phyloP scores from a whole-genome alignment of 139 green algal genomes.

The Haematococcus lacustris region DNA sequence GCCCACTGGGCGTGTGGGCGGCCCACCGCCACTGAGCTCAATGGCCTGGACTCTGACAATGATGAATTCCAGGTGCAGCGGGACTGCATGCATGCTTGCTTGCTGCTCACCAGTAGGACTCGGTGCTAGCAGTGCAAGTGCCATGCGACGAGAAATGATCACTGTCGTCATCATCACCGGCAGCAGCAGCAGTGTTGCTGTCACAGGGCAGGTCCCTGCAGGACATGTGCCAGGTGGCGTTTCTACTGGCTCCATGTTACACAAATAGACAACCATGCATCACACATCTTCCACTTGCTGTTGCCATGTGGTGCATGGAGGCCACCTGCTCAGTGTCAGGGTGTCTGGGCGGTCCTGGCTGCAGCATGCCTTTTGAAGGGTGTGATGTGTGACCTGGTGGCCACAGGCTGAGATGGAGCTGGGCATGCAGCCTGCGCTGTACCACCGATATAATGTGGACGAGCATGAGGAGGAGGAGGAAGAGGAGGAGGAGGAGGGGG shows the following conservation, averaged over 20 bases:
- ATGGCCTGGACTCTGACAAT: constrained; percentile 42
- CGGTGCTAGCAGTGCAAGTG: too few relatives aligned
- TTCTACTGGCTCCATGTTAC: too few relatives aligned
- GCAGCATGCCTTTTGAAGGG: too few relatives aligned
- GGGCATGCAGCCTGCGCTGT: constrained; percentile 46
- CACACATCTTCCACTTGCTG: too few relatives aligned
- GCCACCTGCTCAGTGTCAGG: neutral
- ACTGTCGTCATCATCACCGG: too few relatives aligned
- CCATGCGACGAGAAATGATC: too few relatives aligned
- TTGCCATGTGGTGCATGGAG: neutral
- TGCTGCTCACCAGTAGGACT: too few relatives aligned
- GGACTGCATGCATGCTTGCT: neutral
- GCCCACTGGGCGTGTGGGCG: constrained; percentile 53
- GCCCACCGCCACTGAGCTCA: constrained; percentile 33
- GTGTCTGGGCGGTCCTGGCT: neutral
- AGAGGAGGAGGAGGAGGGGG: constrained; percentile 28
- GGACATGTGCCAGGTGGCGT: too few relatives aligned
- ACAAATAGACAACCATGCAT: too few relatives aligned
- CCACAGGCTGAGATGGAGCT: constrained; percentile 50
- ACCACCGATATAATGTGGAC: constrained; percentile 44
- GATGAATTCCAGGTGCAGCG: constrained; percentile 47
- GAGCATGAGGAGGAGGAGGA: constrained; percentile 45
- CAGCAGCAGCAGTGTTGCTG: neutral
- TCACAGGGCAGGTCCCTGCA: neutral
- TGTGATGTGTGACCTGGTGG: neutral